Conservation (phyloP, 768 basidiomycete species). For the Candolleomyces aberdarensis region DNA sequence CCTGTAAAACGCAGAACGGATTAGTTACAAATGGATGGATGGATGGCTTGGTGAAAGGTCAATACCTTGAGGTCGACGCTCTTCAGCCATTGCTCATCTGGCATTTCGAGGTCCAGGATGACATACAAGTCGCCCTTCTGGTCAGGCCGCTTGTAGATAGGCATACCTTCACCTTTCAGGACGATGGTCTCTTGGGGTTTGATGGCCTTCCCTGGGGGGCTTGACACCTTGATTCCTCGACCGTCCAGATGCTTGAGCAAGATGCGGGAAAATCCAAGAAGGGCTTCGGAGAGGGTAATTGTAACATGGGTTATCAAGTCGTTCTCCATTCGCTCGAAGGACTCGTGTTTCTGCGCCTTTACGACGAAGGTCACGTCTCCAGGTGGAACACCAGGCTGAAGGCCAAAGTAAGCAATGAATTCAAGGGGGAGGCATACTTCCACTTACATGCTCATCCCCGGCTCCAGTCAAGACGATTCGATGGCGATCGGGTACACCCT, state of each 20-base stretch:
- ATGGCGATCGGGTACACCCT: constrained; percentile 81
- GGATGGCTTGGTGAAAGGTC: not conserved
- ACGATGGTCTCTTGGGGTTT: constrained; percentile 71
- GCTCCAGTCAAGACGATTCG: constrained; percentile 88
- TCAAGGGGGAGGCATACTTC: constrained; percentile 6
- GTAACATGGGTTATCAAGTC: constrained; percentile 79
- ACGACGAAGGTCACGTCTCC: constrained; percentile 91
- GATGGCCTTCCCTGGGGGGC: constrained; percentile 74
- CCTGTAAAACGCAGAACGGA: constrained; percentile 34
- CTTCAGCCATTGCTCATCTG: constrained; percentile 71
- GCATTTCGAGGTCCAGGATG: constrained; percentile 87
- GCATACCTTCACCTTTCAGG: constrained; percentile 89
- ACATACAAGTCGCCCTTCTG: constrained; percentile 81
- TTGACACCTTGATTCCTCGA: constrained; percentile 77
- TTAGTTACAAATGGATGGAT: not conserved
- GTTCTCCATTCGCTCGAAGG: constrained; percentile 80
- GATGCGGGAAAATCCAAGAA: constrained; percentile 92
- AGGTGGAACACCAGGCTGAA: constrained; percentile 77
- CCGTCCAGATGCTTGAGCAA: constrained; percentile 92
- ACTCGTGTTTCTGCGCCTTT: constrained; percentile 61
- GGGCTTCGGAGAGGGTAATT: constrained; percentile 90
- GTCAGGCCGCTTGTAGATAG: constrained; percentile 60
- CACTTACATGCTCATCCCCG: constrained; percentile 79
- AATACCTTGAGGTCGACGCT: constrained; percentile 58
- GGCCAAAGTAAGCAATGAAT: constrained; percentile 1